Percentiles rank a stretch among this genome's conserved stretches.
Evolutionary conservation across 495 filamentous ascomycete species (phyloP).

Genomic region (Tuber brumale): DNA sequence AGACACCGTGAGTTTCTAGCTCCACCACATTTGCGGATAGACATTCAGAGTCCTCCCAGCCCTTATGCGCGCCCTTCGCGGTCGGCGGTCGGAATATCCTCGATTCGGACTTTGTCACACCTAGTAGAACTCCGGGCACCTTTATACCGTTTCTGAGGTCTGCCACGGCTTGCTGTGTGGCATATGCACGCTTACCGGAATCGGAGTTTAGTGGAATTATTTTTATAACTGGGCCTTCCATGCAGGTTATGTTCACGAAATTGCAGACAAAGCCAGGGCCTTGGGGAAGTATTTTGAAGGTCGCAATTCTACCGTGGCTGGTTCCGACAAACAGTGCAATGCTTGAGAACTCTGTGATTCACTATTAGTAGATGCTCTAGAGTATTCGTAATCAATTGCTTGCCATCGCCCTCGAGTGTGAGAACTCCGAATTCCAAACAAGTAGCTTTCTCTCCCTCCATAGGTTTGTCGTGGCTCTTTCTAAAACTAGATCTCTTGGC

Average conservation of each 20-base stretch:
- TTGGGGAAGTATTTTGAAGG: slow-evolving; percentile 79
- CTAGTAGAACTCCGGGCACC: slow-evolving; percentile 46
- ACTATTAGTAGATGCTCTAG: slow-evolving; percentile 34
- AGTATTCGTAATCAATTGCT: neutral
- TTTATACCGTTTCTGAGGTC: slow-evolving; percentile 60
- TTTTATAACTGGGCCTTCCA: slow-evolving; percentile 67
- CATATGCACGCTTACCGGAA: slow-evolving; percentile 64
- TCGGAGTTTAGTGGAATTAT: slow-evolving; percentile 74
- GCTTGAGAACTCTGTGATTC: slow-evolving; percentile 67
- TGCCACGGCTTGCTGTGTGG: slow-evolving; percentile 64
- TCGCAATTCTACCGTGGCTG: slow-evolving; percentile 69
- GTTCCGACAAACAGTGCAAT: slow-evolving; percentile 91
- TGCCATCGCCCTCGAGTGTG: slow-evolving; percentile 80
- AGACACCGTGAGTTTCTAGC: slow-evolving; percentile 64
- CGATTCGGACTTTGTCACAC: slow-evolving; percentile 64
- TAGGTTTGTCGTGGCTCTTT: slow-evolving; percentile 46
- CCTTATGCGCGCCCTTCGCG: slow-evolving; percentile 78
- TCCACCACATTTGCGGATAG: slow-evolving; percentile 69
- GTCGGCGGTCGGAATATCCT: slow-evolving; percentile 79
- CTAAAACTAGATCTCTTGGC: slow-evolving; percentile 66
- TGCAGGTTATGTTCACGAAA: slow-evolving; percentile 56
- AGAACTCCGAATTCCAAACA: slow-evolving; percentile 84
- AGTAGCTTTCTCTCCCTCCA: slow-evolving; percentile 62
- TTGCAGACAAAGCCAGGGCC: slow-evolving; percentile 66
- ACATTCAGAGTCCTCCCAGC: slow-evolving; percentile 69